phyloP scores from a whole-genome alignment of 176 grass and related monocot species.

The Pharus latifolius region DNA sequence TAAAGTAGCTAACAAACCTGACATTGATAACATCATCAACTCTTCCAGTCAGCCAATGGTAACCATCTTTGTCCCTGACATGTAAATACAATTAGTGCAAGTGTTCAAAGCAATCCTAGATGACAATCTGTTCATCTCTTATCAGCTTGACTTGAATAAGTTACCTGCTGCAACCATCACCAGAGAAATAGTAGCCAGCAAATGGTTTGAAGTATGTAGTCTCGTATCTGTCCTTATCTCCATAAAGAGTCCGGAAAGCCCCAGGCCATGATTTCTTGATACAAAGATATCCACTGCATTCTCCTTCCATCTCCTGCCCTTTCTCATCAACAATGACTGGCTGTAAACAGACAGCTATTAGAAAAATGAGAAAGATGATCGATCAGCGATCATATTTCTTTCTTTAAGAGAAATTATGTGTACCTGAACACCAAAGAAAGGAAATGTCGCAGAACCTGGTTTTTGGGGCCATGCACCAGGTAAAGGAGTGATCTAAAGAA shows the following conservation, averaged over 20 bases:
- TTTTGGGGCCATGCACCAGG: conserved; percentile 95
- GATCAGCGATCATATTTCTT: not conserved
- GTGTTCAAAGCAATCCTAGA: conserved; percentile 1
- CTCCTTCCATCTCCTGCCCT: conserved; percentile 72
- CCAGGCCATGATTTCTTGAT: conserved; percentile 97
- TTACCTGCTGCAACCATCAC: conserved; percentile 95
- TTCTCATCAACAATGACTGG: conserved; percentile 90
- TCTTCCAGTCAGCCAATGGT: conserved; percentile 92
- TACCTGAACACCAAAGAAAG: conserved; percentile 97
- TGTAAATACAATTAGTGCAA: conserved; percentile 14
- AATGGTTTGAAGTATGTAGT: conserved; percentile 99
- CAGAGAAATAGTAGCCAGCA: conserved; percentile 91
- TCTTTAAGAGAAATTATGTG: not conserved
- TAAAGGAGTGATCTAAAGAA: conserved; percentile 75
- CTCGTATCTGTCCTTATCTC: conserved; percentile 97
- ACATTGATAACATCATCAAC: conserved; percentile 99
- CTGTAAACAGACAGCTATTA: conserved; percentile 35
- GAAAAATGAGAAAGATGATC: not conserved
- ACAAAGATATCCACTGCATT: conserved; percentile 98
- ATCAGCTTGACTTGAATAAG: not conserved
- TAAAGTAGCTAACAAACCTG: conserved; percentile 44
- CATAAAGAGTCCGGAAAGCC: conserved; percentile 84
- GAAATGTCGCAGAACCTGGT: conserved; percentile 90
- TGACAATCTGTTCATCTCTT: not conserved
- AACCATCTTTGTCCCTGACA: conserved; percentile 87